Conservation (phyloP, 2,329 filamentous ascomycete species). For the Gnomoniopsis sp. region DNA sequence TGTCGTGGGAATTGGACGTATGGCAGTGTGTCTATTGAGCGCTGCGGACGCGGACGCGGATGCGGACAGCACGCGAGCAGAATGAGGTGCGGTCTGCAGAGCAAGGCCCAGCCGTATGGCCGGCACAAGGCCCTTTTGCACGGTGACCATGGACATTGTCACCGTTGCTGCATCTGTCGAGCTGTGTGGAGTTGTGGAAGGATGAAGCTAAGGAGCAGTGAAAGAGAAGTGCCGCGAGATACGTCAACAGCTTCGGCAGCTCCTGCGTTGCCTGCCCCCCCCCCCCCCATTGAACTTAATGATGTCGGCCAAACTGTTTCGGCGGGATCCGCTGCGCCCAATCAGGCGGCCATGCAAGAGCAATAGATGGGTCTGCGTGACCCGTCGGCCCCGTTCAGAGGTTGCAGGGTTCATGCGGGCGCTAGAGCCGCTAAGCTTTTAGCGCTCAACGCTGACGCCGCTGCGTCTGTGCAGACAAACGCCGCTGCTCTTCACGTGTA, state of each 20-base stretch:
- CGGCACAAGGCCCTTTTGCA: slow-evolving; percentile 17
- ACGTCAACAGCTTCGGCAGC: slow-evolving; percentile 1
- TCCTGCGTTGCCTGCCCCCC: not conserved
- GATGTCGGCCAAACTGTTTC: slow-evolving; percentile 1
- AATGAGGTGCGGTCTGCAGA: slow-evolving; percentile 2
- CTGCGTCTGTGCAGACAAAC: too few relatives aligned
- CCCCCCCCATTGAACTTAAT: not conserved
- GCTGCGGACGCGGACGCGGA: slow-evolving; percentile 3
- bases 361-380: too few relatives aligned
- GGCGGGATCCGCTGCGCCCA: slow-evolving; percentile 1
- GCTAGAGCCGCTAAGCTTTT: not conserved
- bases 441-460: not conserved
- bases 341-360: too few relatives aligned
- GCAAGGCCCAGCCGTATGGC: slow-evolving; percentile 10
- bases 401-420: not conserved
- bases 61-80: slow-evolving; percentile 8
- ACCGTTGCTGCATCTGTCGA: slow-evolving; percentile 18
- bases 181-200: not conserved
- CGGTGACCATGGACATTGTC: slow-evolving; percentile 18
- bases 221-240: not conserved
- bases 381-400: not conserved
- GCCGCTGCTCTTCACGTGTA: not conserved
- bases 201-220: not conserved
- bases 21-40: not conserved
- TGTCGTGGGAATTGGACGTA: slow-evolving; percentile 4